Percentiles rank a stretch among this genome's conserved stretches.
Conservation (phyloP, 2,329 filamentous ascomycete genomes). For the Cryphonectria radicalis region DNA sequence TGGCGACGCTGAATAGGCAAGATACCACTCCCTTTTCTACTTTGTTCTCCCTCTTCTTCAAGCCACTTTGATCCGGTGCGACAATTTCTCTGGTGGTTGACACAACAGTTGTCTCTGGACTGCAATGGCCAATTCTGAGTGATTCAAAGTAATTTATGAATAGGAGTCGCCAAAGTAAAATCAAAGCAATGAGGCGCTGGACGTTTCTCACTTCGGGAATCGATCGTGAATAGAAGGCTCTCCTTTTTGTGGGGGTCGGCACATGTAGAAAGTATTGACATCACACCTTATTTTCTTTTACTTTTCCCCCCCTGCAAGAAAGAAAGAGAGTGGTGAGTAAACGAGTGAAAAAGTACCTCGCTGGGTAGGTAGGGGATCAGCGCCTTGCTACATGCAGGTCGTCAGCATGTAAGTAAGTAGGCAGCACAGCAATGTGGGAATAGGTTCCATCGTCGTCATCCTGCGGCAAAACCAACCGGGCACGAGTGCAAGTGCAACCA, state of each 20-base stretch:
- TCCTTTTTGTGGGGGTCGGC: background rate
- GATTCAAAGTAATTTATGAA: background rate
- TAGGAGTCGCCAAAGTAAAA: background rate
- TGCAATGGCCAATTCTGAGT: background rate
- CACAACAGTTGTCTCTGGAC: background rate
- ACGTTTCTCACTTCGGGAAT: background rate
- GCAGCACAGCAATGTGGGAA: background rate
- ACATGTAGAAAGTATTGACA: background rate
- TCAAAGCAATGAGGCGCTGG: background rate
- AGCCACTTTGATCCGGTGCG: background rate
- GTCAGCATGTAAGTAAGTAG: background rate
- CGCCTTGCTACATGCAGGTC: background rate
- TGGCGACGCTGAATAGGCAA: background rate
- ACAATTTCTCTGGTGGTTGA: background rate
- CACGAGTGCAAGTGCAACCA: background rate
- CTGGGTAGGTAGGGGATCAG: background rate
- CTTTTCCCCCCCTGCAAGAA: background rate
- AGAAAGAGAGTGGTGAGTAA: background rate
- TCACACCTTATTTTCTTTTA: background rate
- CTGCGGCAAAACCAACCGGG: background rate
- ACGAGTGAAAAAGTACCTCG: background rate
- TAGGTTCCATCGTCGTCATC: slow-evolving; percentile 4
- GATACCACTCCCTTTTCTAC: background rate
- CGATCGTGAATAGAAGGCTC: background rate
- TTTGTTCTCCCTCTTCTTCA: background rate